Base-by-base conservation (phyloP, 805 yeast genomes). In the Millerozyma miso region DNA sequence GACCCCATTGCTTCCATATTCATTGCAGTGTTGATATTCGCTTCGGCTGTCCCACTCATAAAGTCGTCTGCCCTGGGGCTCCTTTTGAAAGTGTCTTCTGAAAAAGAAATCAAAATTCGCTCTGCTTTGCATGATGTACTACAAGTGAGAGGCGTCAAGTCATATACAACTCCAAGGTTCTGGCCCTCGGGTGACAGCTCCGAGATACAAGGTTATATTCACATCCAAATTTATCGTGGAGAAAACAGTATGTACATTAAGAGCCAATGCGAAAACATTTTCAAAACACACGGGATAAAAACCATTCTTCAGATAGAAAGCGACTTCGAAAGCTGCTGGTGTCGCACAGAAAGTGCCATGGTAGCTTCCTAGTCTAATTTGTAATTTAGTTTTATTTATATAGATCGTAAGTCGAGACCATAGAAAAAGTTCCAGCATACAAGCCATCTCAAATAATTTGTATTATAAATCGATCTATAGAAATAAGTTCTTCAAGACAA, bases 1-100 rank as follows among this genome's bases (percentile, higher is more conserved):
- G 99, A 93, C 58, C 97, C 99, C 1, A 63, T 93, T 16, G 95
- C 97, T 0, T 90, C 98, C 1, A 72, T 93, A 3, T 72, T 90
- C 52, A 91, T 93, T 46, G 97, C 96, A 0, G 62, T 77, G 4
- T 70, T 91, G 54, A 88, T 93, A 48, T 77, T 91, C 43, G 47
- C 79, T 4, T 88, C 97, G 3, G 88, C 98, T 0, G 54, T 89
- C 0, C 98, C 99, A 1, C 70, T 93, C 42, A 73, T 93, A 33
- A 80, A 79, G 52, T 83, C 96, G 0, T 85, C 97, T 0, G 85
- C 95, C 0, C 74, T 81, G 3, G 79, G 84, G 31, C 72, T 90
- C 37, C 63, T 91, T 40, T 69, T 93, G 19, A 76, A 83, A 19
- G 62, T 91, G 31, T 75, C 71, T 39, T 71, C 71, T 26, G 67